phyloP scores from a whole-genome alignment of 140 eudicot genomes.

The Cichorium intybus region DNA sequence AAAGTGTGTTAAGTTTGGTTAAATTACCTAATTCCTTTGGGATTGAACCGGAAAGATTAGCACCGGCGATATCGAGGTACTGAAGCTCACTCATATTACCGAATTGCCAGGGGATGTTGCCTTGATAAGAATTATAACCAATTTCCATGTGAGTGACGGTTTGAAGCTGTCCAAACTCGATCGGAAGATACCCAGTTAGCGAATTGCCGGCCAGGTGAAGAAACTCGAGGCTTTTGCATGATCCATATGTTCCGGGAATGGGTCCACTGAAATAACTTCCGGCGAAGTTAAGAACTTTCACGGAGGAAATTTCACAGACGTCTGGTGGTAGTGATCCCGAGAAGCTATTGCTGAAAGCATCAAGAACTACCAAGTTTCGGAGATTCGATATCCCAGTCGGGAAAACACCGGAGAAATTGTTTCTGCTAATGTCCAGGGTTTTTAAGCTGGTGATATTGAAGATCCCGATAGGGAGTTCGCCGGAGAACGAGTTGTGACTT shows the following conservation, averaged over 20 bases:
- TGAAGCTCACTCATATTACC: constrained; percentile 83
- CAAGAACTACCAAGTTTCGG: constrained; percentile 47
- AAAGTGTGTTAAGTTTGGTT: constrained; percentile 69
- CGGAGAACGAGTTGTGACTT: constrained; percentile 71
- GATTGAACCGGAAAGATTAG: constrained; percentile 73
- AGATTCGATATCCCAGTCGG: constrained; percentile 70
- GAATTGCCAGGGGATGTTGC: constrained; percentile 78
- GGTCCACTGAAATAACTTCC: constrained; percentile 95
- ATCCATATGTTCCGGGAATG: constrained; percentile 69
- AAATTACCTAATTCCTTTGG: constrained; percentile 62
- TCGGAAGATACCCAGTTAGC: constrained; percentile 62
- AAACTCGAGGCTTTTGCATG: constrained; percentile 57
- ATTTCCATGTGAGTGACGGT: constrained; percentile 82
- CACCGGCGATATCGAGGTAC: constrained; percentile 94
- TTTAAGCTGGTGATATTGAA: constrained; percentile 56
- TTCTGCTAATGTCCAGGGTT: constrained; percentile 73
- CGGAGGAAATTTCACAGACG: constrained; percentile 45
- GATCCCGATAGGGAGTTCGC: constrained; percentile 55
- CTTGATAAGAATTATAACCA: constrained; percentile 76
- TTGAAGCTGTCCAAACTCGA: constrained; percentile 62
- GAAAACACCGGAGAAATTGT: constrained; percentile 80
- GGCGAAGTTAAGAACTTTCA: constrained; percentile 76
- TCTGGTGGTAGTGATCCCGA: constrained; percentile 76
- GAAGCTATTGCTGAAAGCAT: constrained; percentile 97
- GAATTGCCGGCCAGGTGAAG: constrained; percentile 88